A percentile compares a stretch with the other conserved stretches of the same genome.
Conservation (phyloP, 1,284 basidiomycete genomes). For the Malassezia arunalokei region DNA sequence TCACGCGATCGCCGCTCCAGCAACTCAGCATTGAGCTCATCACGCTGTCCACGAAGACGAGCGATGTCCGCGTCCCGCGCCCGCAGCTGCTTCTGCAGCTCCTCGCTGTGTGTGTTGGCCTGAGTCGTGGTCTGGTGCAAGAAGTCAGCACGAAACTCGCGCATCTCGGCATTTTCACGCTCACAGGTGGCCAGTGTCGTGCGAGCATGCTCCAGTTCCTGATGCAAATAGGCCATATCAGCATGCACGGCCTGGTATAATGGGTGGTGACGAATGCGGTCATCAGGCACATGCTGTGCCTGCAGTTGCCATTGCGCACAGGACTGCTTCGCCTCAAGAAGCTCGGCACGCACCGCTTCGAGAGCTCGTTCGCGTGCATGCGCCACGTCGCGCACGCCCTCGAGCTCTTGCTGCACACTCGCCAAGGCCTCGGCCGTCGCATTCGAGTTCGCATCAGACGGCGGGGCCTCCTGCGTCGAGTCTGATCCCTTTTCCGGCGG, state of each 20-base stretch:
- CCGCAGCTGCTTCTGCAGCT: slow-evolving; percentile 61
- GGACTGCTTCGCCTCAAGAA: slow-evolving; percentile 12
- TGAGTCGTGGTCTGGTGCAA: slow-evolving; percentile 20
- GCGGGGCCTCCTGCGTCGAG: background rate
- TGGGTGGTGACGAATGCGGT: slow-evolving; percentile 11
- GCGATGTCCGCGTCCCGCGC: slow-evolving; percentile 55
- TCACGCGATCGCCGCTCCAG: slow-evolving; percentile 36
- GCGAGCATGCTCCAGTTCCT: slow-evolving; percentile 16
- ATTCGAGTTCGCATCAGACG: background rate
- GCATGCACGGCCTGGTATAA: slow-evolving; percentile 16
- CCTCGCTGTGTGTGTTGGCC: slow-evolving; percentile 49
- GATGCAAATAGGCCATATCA: slow-evolving; percentile 15
- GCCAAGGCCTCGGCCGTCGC: background rate
- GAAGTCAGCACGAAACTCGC: slow-evolving; percentile 26
- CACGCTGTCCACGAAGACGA: slow-evolving; percentile 18
- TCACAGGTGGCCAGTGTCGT: slow-evolving; percentile 14
- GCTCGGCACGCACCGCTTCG: slow-evolving; percentile 17
- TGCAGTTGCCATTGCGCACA: slow-evolving; percentile 9
- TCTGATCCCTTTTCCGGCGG: slow-evolving; percentile 1
- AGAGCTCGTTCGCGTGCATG: slow-evolving; percentile 13
- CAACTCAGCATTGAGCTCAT: slow-evolving; percentile 28
- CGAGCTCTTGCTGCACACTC: slow-evolving; percentile 12
- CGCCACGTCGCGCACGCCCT: slow-evolving; percentile 13
- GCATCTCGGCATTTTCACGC: slow-evolving; percentile 28
- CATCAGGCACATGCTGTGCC: slow-evolving; percentile 16